phyloP scores from a whole-genome alignment of 306 rosid species.

The Gastrolobium bilobum region DNA sequence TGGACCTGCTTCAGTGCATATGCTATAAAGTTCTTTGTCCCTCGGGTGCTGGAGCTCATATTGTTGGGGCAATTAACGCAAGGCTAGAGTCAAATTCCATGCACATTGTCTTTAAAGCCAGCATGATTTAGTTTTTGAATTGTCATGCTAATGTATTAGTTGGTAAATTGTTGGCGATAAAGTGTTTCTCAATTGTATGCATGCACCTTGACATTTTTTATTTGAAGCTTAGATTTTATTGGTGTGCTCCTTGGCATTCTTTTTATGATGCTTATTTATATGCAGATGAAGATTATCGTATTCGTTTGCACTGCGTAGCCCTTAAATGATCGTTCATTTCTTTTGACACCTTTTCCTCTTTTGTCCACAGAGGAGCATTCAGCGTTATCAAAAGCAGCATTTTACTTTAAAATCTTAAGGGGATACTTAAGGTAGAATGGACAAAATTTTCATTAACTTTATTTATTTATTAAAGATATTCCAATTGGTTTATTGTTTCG shows the following conservation, averaged over 20 bases:
- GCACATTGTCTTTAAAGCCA: slow-evolving; percentile 32
- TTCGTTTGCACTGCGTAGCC: not conserved
- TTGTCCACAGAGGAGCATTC: not conserved
- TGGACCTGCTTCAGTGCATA: slow-evolving; percentile 78
- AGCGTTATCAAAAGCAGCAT: too few relatives aligned
- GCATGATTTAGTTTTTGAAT: slow-evolving; percentile 34
- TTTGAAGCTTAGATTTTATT: not conserved
- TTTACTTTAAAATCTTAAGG: too few relatives aligned
- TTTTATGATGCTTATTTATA: not conserved
- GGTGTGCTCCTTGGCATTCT: not conserved
- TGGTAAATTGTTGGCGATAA: not conserved
- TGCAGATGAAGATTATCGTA: not conserved
- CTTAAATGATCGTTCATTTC: not conserved
- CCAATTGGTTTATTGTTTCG: too few relatives aligned
- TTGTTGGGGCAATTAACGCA: slow-evolving; percentile 43
- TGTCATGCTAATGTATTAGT: slow-evolving; percentile 24
- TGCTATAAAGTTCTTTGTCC: slow-evolving; percentile 65
- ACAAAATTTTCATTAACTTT: too few relatives aligned
- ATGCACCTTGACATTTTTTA: not conserved
- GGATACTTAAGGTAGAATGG: too few relatives aligned
- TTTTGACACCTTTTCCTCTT: not conserved
- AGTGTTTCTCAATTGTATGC: slow-evolving; percentile 15
- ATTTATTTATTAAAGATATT: too few relatives aligned
- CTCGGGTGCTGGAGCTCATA: slow-evolving; percentile 58
- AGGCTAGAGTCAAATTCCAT: slow-evolving; percentile 43